Evolutionary conservation across 2,329 filamentous ascomycete genomes (phyloP), one percentile per base, ranked within the genome.

Genomic region (Akanthomyces dipterigenus): DNA sequence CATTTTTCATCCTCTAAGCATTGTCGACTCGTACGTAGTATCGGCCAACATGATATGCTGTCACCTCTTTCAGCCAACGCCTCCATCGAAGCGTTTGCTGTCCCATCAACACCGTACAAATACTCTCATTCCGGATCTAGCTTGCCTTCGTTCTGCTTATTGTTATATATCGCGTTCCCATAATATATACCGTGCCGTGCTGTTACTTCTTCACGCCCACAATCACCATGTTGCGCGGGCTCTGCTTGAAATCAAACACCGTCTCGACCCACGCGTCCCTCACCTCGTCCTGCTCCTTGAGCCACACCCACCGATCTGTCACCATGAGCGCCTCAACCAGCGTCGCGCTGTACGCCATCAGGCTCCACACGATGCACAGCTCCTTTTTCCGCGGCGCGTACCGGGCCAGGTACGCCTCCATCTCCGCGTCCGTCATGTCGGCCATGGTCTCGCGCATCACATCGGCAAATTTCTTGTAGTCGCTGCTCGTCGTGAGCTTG

Each of bases 311-410:
- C 50, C 95, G 83, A 78, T 99, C 95, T 50, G 88, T 85, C 56
- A 96, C 91, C 68, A 99, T 93, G 63, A 96, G 78, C 36, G 91
- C 91, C 78, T 99, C 95, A 2, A 96, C 87, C 4, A 96, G 88
- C 22, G 86, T 86, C 3, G 93, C 93, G 72, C 91, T 96, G 69
- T 96, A 97, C 1, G 95, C 93, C 93, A 99, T 99, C 68, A 99
- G 73, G 67, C 86, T 91, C 95, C 95, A 99, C 63, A 96, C 85
- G 8, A 96, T 82, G 69, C 89, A 91, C 43, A 99, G 77, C 70
- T 97, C 89, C 67, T 91, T 89, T 76, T 89, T 91, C 60, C 88
- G 80, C 43, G 80, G 79, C 34, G 73, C 72, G 73, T 88, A 97
- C 46, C 75, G 71, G 11, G 71, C 69, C 69, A 90, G 88, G 71